Conservation (phyloP, 129 eudicot species). For the Cynara cardunculus region DNA sequence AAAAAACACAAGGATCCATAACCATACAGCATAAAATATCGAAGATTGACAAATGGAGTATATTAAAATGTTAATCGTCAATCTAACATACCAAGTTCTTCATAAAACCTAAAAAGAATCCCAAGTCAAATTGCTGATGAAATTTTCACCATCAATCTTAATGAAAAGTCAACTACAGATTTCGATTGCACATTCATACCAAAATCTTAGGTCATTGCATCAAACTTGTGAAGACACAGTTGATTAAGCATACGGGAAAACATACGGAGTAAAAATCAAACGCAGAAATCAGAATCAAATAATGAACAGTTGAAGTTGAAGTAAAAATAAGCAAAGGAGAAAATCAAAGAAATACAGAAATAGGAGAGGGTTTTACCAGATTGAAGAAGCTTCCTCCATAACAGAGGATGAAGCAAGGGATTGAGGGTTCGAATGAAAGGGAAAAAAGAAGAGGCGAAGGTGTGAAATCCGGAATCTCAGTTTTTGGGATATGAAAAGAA, state of each 20-base stretch:
- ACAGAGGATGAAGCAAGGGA: background rate
- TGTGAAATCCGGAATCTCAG: constrained; percentile 15
- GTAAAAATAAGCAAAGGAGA: background rate
- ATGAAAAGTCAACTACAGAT: constrained; percentile 4
- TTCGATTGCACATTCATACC: background rate
- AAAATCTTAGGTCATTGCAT: background rate
- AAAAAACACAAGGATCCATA: background rate
- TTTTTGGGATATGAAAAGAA: background rate
- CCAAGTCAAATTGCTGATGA: background rate
- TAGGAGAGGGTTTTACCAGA: constrained; percentile 11
- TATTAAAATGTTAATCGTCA: background rate
- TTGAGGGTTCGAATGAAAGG: background rate
- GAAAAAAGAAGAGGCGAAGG: background rate
- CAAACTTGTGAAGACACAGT: background rate
- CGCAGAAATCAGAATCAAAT: background rate
- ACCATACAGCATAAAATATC: background rate
- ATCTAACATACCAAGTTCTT: background rate
- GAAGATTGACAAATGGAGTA: background rate
- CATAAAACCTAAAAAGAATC: background rate
- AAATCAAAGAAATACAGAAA: background rate
- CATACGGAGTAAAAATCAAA: background rate
- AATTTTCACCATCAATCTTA: constrained; percentile 1
- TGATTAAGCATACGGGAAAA: background rate
- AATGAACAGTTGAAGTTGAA: background rate
- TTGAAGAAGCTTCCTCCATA: constrained; percentile 1